Base-by-base conservation (phyloP, 208 protist species). In the Crithidia brevicula region DNA sequence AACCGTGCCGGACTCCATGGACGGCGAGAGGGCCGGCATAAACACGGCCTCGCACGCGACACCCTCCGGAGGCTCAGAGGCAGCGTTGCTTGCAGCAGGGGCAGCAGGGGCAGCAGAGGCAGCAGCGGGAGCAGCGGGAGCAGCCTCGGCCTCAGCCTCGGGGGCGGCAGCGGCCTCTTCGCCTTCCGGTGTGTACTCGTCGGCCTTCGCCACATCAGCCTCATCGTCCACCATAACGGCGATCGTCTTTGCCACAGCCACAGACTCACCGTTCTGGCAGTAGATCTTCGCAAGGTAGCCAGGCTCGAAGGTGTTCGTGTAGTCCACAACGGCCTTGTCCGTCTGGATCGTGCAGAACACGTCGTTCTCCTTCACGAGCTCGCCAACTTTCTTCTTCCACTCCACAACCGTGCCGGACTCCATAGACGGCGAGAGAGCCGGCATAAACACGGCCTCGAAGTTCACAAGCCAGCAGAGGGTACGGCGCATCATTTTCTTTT, bases 261-360 rank as follows among this genome's bases (percentile, higher is more conserved):
- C 81, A 15, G 89, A 81, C 23, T 85, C 72, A 28, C 96, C 96
- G 52, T 85, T 93, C 40, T 82, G 45, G 36, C 89, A 76, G 34
- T 98, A 89, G 58, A 99, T 97, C 80, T 98, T 98, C 9, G 97
- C 98, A 16, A 99, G 72, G 72, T 97, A 97, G 64, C 97, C 98
- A 4, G 69, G 54, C 27, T 98, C 96, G 34, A 98, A 98, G 30
- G 80, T 85, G 65, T 92, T 89, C 49, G 98, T 98, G 75, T 98
- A 98, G 78, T 98, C 97, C 67, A 99, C 92, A 0, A 98, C 96
- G 15, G 98, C 97, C 89, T 99, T 99, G 85, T 99, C 98, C 4
- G 98, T 99, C 86, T 99, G 96, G 31, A 98, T 86, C 25, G 94
- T 87, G 70, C 85, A 93, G 73, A 98, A 84, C 27, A 98, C 83